Percentiles rank a stretch among this genome's conserved stretches.
phyloP scores from a whole-genome alignment of 768 basidiomycete species.

The Pilatotrama ljubarskyi region DNA sequence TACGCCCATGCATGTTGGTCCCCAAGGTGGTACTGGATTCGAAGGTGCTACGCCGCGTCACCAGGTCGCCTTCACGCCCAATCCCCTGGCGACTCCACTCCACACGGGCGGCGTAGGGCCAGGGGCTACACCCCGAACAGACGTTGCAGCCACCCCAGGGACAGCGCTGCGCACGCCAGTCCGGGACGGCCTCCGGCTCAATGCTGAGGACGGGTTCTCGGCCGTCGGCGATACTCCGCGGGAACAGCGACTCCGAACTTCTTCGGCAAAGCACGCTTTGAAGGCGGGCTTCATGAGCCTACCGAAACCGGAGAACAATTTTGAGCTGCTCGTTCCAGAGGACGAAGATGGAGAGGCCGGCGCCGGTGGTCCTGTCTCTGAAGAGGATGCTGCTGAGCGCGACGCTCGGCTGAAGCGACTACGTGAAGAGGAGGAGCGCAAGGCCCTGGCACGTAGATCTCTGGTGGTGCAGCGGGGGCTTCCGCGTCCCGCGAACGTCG shows the following conservation, averaged over 20 bases:
- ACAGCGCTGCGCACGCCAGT: conserved; percentile 91
- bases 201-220: conserved; percentile 62
- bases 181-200: conserved; percentile 90
- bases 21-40: conserved; percentile 87
- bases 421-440: conserved; percentile 75
- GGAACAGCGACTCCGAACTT: conserved; percentile 62
- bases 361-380: conserved; percentile 43
- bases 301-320: conserved; percentile 96
- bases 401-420: conserved; percentile 70
- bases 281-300: conserved; percentile 79
- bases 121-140: conserved; percentile 35
- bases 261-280: conserved; percentile 72
- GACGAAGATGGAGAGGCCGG: conserved; percentile 64
- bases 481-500: conserved; percentile 84
- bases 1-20: conserved; percentile 79
- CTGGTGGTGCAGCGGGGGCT: conserved; percentile 78
- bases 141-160: conserved; percentile 38
- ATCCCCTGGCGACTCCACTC: conserved; percentile 89
- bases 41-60: conserved; percentile 95
- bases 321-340: conserved; percentile 90
- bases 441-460: conserved; percentile 79
- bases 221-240: conserved; percentile 69
- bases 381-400: conserved; percentile 92
- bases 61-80: conserved; percentile 89
- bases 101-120: conserved; percentile 45